These are phyloP conservation scores for Melocanna baccifera DNA, from an alignment of 176 grass and related monocot genomes.

Conservation along the genomic window DNA sequence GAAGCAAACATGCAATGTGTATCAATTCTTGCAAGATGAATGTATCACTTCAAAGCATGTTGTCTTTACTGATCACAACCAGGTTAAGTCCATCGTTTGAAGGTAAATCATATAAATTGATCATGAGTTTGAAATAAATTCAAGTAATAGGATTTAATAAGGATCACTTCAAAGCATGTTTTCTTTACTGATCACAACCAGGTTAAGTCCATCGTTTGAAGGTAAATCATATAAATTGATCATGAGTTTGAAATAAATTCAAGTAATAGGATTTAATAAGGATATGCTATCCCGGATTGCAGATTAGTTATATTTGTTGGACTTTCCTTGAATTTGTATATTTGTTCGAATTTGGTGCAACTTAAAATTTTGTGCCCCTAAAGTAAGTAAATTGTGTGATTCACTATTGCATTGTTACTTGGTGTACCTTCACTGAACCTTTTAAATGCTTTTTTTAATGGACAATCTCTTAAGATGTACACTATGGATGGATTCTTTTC, in stretches of 20 bases:
- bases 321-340: neutral
- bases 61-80: neutral
- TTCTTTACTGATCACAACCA: neutral
- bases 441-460: neutral
- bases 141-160: neutral
- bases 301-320: neutral
- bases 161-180: constrained; percentile 16
- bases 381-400: neutral
- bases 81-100: neutral
- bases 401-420: neutral
- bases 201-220: constrained; percentile 10
- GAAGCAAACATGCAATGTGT: neutral
- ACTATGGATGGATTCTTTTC: too few relatives aligned
- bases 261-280: neutral
- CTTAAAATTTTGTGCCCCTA: neutral
- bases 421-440: neutral
- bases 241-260: neutral
- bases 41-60: constrained; percentile 13
- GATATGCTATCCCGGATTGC: neutral
- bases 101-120: constrained; percentile 32
- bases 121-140: neutral
- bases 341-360: neutral
- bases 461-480: neutral
- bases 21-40: constrained; percentile 28
- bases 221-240: constrained; percentile 27